Conservation (phyloP, 2,329 filamentous ascomycete species). For the Nannizziopsis barbatae region DNA sequence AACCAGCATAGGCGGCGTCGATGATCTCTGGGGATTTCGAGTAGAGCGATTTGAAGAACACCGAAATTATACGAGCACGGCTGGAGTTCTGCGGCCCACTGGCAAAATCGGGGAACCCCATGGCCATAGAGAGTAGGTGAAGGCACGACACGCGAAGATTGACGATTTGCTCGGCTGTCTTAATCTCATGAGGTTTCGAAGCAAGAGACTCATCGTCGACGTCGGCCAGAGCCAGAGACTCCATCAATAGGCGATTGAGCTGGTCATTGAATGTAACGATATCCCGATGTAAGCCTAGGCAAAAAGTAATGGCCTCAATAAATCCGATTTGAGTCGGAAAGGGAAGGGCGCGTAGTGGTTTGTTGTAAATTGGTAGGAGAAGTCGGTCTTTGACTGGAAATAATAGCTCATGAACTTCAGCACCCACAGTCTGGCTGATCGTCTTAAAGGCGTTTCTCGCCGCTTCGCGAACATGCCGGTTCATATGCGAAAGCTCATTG, state of each 20-base stretch:
- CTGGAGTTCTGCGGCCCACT: conserved; percentile 58
- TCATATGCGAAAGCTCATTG: conserved; percentile 86
- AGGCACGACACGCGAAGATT: conserved; percentile 88
- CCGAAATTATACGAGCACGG: conserved; percentile 63
- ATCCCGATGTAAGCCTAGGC: conserved; percentile 75
- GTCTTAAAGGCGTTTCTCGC: conserved; percentile 70
- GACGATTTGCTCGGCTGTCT: conserved; percentile 90
- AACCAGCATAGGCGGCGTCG: conserved; percentile 78
- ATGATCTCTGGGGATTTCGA: conserved; percentile 87
- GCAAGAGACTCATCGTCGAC: conserved; percentile 87
- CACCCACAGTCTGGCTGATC: conserved; percentile 64
- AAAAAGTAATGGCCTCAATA: conserved; percentile 95
- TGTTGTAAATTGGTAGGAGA: conserved; percentile 85
- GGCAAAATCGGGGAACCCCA: conserved; percentile 83
- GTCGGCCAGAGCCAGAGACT: conserved; percentile 86
- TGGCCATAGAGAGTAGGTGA: conserved; percentile 81
- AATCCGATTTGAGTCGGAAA: conserved; percentile 96
- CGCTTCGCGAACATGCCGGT: conserved; percentile 81
- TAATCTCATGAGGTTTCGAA: conserved; percentile 84
- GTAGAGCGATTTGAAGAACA: conserved; percentile 97
- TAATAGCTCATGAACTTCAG: conserved; percentile 77
- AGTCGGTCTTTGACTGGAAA: conserved; percentile 82
- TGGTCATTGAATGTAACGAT: conserved; percentile 89
- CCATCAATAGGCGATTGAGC: conserved; percentile 78
- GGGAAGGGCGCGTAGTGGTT: conserved; percentile 81